Conservation (phyloP, 371 early-diverging fungal species). For the Mucor plumbeus region DNA sequence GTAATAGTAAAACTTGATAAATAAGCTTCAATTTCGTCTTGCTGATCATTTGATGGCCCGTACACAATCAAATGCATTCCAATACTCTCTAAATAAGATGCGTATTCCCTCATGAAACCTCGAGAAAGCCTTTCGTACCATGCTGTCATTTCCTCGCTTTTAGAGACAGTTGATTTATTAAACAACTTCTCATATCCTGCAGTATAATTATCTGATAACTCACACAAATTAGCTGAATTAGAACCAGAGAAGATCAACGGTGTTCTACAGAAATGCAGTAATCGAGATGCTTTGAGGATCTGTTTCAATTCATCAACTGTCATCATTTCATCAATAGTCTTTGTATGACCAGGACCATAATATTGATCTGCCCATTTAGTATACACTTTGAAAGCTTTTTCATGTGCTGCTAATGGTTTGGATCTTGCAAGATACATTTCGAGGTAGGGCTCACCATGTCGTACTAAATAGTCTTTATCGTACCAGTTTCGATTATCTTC, state of each 20-base stretch:
- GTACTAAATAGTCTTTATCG: conserved; percentile 54
- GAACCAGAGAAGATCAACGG: conserved; percentile 61
- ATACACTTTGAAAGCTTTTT: conserved; percentile 68
- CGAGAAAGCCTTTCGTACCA: conserved; percentile 69
- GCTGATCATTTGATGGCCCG: conserved; percentile 33
- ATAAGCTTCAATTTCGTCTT: conserved; percentile 34
- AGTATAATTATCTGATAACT: background rate
- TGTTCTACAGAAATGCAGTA: conserved; percentile 72
- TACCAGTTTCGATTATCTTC: conserved; percentile 35
- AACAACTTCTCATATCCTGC: conserved; percentile 19
- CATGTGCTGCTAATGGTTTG: conserved; percentile 64
- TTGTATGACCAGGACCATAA: conserved; percentile 32
- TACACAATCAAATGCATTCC: conserved; percentile 71
- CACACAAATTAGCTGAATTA: conserved; percentile 7
- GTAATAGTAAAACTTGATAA: conserved; percentile 42
- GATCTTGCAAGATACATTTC: conserved; percentile 58
- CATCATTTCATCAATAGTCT: conserved; percentile 55
- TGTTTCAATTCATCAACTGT: conserved; percentile 58
- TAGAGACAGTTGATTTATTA: conserved; percentile 10
- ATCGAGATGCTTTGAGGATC: conserved; percentile 64
- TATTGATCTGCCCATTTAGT: conserved; percentile 71
- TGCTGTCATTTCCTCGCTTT: conserved; percentile 26
- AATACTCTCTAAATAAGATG: conserved; percentile 67
- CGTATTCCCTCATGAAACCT: conserved; percentile 68
- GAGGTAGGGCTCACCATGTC: conserved; percentile 66